phyloP scores from a whole-genome alignment of 2,329 filamentous ascomycete species.

The Colletotrichum zoysiae region DNA sequence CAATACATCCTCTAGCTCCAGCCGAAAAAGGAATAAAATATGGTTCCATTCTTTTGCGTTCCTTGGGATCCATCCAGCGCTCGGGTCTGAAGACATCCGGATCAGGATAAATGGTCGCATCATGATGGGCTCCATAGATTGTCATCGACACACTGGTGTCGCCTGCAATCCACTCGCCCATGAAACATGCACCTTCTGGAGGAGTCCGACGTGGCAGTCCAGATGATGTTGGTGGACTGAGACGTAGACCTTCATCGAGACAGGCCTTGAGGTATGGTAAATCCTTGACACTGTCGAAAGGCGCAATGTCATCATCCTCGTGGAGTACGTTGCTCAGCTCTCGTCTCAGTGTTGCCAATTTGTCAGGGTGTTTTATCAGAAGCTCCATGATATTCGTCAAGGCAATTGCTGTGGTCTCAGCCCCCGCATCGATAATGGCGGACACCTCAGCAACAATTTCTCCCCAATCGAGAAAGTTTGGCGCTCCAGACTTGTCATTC shows the following conservation, averaged over 20 bases:
- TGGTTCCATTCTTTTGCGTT: constrained; percentile 54
- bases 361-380: constrained; percentile 61
- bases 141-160: constrained; percentile 53
- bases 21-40: constrained; percentile 55
- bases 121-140: too few species aligned
- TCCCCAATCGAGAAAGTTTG: constrained; percentile 64
- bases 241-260: constrained; percentile 62
- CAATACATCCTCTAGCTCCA: constrained; percentile 45
- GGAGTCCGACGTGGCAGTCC: constrained; percentile 60
- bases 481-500: constrained; percentile 55
- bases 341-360: constrained; percentile 54
- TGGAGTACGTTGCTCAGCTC: constrained; percentile 62
- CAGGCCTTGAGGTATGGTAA: constrained; percentile 65
- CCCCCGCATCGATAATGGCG: constrained; percentile 66
- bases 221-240: constrained; percentile 58
- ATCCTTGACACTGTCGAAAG: constrained; percentile 64
- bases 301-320: constrained; percentile 56
- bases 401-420: constrained; percentile 61
- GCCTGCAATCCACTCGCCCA: constrained; percentile 60
- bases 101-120: too few species aligned
- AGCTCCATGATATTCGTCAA: constrained; percentile 66
- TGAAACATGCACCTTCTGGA: constrained; percentile 56
- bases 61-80: constrained; percentile 42
- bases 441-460: constrained; percentile 69
- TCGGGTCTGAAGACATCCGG: too few species aligned